Evolutionary conservation across 2,329 filamentous ascomycete species (phyloP).

Genomic region (Phyllosticta capitalensis): DNA sequence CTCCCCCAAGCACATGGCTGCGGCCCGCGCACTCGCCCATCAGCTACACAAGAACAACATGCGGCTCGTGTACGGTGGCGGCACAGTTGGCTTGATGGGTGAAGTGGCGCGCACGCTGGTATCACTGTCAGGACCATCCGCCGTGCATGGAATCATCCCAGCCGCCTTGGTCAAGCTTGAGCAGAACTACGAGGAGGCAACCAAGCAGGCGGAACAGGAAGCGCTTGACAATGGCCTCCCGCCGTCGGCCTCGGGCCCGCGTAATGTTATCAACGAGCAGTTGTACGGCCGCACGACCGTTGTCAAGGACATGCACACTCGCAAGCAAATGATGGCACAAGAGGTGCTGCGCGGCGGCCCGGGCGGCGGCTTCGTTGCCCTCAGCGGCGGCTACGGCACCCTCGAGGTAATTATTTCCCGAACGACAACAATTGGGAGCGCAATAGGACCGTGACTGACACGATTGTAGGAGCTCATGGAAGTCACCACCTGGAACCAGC

Average conservation of each 20-base stretch:
- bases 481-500: constrained; percentile 87
- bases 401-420: constrained; percentile 47
- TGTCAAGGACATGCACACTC: constrained; percentile 90
- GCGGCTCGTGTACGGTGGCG: constrained; percentile 85
- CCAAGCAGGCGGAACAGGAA: constrained; percentile 21
- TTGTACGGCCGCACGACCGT: constrained; percentile 78
- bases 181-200: constrained; percentile 47
- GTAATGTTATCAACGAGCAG: constrained; percentile 45
- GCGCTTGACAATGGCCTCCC: background rate
- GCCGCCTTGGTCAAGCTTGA: constrained; percentile 73
- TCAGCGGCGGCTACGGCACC: constrained; percentile 86
- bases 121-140: constrained; percentile 64
- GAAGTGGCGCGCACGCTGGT: constrained; percentile 83
- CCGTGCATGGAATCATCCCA: constrained; percentile 92
- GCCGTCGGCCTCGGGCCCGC: constrained; percentile 29
- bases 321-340: constrained; percentile 78
- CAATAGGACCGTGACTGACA: too few relatives aligned
- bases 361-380: constrained; percentile 79
- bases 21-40: constrained; percentile 65
- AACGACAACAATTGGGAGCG: too few relatives aligned
- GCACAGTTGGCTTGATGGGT: constrained; percentile 92
- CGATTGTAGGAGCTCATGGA: constrained; percentile 64
- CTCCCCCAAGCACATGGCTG: constrained; percentile 64
- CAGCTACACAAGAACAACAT: constrained; percentile 69
- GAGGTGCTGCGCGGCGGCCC: constrained; percentile 65